These are phyloP conservation scores for Byssochlamys sp. DNA, from an alignment of 2,329 filamentous ascomycete species.

Conservation along the genomic window DNA sequence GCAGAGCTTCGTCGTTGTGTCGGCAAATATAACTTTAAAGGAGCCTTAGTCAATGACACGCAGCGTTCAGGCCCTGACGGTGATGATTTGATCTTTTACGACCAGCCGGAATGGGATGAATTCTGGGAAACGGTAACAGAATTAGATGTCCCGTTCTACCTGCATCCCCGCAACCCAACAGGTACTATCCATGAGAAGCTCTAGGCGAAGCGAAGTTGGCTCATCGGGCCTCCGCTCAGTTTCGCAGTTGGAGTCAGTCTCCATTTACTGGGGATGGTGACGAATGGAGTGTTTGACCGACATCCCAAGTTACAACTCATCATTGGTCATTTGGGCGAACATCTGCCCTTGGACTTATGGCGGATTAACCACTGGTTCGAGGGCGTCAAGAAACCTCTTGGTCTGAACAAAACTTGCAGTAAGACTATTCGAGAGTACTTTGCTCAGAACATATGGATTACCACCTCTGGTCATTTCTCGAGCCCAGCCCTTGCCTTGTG, in stretches of 20 bases:
- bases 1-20: conserved; percentile 40
- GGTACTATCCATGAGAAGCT: conserved; percentile 50
- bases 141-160: conserved; percentile 55
- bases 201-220: conserved; percentile 50
- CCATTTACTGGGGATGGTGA: conserved; percentile 46
- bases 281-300: conserved; percentile 43
- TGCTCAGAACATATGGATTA: conserved; percentile 34
- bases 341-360: conserved; percentile 44
- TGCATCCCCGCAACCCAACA: conserved; percentile 52
- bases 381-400: conserved; percentile 28
- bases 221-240: conserved; percentile 50
- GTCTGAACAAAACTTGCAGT: conserved; percentile 30
- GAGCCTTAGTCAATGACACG: conserved; percentile 53
- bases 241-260: conserved; percentile 53
- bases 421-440: conserved; percentile 39
- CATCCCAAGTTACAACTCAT: conserved; percentile 40
- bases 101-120: conserved; percentile 46
- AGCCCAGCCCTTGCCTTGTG: conserved; percentile 32
- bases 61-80: conserved; percentile 51
- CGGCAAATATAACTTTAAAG: conserved; percentile 51
- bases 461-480: conserved; percentile 33
- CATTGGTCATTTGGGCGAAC: conserved; percentile 41
- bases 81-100: conserved; percentile 56
- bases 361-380: conserved; percentile 37
- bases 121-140: conserved; percentile 53